These are phyloP conservation scores for Tolypocladium pustulatum DNA, from an alignment of 2,329 filamentous ascomycete genomes.

Conservation along the genomic window DNA sequence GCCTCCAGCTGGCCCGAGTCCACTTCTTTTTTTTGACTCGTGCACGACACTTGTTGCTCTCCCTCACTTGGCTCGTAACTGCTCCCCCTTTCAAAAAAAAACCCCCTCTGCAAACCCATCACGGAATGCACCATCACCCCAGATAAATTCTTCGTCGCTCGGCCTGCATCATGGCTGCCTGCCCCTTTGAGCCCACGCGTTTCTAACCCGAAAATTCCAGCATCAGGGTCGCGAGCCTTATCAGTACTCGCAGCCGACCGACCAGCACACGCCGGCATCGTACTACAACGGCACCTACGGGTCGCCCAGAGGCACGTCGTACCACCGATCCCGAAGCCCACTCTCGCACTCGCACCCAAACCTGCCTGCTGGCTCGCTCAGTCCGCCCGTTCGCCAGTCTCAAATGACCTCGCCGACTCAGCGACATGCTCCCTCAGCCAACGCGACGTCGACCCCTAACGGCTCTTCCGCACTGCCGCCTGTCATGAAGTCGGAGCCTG, in stretches of 20 bases:
- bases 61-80: background rate
- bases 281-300: conserved; percentile 41
- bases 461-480: conserved; percentile 25
- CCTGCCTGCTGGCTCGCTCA: conserved; percentile 30
- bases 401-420: conserved; percentile 38
- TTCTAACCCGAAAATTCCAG: conserved; percentile 5
- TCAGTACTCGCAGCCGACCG: conserved; percentile 31
- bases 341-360: conserved; percentile 38
- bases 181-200: background rate
- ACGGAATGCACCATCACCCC: background rate
- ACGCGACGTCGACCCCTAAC: conserved; percentile 28
- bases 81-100: background rate
- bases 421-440: conserved; percentile 19
- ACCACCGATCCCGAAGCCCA: conserved; percentile 37
- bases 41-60: conserved; percentile 2
- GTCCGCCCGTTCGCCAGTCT: conserved; percentile 27
- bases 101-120: background rate
- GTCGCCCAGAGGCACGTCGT: conserved; percentile 34
- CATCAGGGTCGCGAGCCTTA: conserved; percentile 40
- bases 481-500: conserved; percentile 27
- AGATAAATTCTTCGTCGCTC: background rate
- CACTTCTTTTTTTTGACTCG: conserved; percentile 15
- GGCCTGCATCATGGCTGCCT: conserved; percentile 1
- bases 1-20: conserved; percentile 11
- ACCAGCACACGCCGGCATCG: conserved; percentile 28